Evolutionary conservation across 2,329 filamentous ascomycete species (phyloP).

Genomic region (Cladosporium sphaerospermum): DNA sequence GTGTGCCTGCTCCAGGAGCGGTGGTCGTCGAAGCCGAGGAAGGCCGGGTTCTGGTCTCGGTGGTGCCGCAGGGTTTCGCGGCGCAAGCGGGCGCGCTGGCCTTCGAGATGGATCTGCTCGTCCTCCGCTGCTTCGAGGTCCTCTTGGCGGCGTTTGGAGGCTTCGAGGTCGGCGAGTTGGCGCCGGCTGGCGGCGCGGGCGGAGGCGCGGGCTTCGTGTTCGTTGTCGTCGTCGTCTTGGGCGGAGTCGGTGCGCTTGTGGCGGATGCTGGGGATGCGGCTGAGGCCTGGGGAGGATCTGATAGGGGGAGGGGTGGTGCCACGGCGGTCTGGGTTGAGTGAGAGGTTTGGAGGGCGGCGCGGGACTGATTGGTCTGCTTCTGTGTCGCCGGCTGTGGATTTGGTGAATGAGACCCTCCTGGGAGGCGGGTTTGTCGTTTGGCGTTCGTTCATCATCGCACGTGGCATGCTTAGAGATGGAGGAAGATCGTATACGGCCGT

Average conservation of each 20-base stretch:
- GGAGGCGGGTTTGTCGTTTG: slow-evolving; percentile 1
- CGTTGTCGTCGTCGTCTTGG: slow-evolving; percentile 7
- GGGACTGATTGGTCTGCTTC: background rate
- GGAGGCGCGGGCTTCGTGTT: background rate
- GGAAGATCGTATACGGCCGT: slow-evolving; percentile 22
- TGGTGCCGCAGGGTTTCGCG: no score
- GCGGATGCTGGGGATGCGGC: slow-evolving; percentile 10
- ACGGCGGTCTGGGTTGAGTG: slow-evolving; percentile 10
- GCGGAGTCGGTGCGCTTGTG: slow-evolving; percentile 15
- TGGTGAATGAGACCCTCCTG: slow-evolving; percentile 13
- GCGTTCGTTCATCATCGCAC: slow-evolving; percentile 17
- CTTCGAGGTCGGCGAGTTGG: background rate
- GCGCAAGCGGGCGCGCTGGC: background rate
- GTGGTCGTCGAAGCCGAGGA: background rate
- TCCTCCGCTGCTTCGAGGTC: slow-evolving; percentile 3
- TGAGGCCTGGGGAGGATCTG: slow-evolving; percentile 18
- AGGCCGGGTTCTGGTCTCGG: no score
- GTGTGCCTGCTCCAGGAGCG: slow-evolving; percentile 9
- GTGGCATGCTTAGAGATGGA: slow-evolving; percentile 18
- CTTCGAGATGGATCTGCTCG: slow-evolving; percentile 1
- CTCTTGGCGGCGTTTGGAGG: background rate
- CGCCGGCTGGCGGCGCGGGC: background rate
- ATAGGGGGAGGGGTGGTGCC: slow-evolving; percentile 8
- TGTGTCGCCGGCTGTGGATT: slow-evolving; percentile 10
- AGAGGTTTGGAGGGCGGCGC: slow-evolving; percentile 11